Evolutionary conservation across 805 yeast genomes (phyloP).

Genomic region (Huiozyma naganishii): DNA sequence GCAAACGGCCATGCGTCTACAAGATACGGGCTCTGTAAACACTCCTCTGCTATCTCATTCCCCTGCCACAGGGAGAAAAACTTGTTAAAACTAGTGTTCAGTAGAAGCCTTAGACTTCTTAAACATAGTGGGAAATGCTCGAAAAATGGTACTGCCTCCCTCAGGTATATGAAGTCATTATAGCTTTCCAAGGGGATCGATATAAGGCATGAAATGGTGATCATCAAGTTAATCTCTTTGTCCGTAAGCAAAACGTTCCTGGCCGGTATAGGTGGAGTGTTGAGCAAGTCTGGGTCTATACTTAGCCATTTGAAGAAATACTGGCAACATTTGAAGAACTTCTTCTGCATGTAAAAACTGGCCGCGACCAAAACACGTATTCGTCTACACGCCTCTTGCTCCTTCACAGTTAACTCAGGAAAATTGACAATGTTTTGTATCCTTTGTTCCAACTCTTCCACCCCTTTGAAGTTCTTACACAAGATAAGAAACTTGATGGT

Average conservation of each 20-base stretch:
- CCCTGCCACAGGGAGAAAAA: constrained; percentile 19
- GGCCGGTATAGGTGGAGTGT: not conserved
- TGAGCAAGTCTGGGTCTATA: constrained; percentile 8
- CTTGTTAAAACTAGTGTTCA: constrained; percentile 14
- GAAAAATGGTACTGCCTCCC: constrained; percentile 9
- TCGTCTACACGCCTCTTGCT: constrained; percentile 8
- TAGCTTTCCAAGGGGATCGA: constrained; percentile 22
- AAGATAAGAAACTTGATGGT: constrained; percentile 12
- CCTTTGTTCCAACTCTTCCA: constrained; percentile 20
- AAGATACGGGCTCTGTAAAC: constrained; percentile 12
- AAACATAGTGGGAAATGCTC: constrained; percentile 8
- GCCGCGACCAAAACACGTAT: constrained; percentile 9
- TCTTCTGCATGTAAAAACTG: constrained; percentile 14
- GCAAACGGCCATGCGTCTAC: constrained; percentile 12
- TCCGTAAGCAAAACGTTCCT: constrained; percentile 6
- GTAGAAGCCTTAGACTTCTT: constrained; percentile 11
- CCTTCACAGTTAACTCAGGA: constrained; percentile 3
- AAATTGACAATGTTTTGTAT: constrained; percentile 3
- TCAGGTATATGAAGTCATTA: constrained; percentile 15
- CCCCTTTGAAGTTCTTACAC: constrained; percentile 10
- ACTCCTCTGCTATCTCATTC: constrained; percentile 7
- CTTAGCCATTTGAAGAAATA: constrained; percentile 11
- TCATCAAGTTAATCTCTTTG: constrained; percentile 15
- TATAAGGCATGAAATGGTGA: constrained; percentile 16
- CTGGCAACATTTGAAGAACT: constrained; percentile 14